Percentiles rank a stretch among this genome's conserved stretches.
Evolutionary conservation across 2,329 filamentous ascomycete genomes (phyloP).

Genomic region (Decorospora gaudefroyi): DNA sequence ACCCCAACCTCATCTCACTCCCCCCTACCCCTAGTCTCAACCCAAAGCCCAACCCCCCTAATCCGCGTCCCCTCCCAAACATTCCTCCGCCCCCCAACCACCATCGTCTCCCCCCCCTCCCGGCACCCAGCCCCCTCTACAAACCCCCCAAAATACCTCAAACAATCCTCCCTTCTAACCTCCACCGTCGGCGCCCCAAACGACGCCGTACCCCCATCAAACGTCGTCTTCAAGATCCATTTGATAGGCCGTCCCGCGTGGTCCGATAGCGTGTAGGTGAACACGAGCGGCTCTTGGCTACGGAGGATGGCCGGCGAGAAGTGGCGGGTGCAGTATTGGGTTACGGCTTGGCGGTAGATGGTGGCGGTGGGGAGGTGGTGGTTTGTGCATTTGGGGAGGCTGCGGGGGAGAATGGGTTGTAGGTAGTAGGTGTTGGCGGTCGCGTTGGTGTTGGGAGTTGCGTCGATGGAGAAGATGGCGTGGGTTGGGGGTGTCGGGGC

Average conservation of each 20-base stretch:
- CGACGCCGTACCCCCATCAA: not conserved
- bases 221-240: not conserved
- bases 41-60: not conserved
- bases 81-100: not conserved
- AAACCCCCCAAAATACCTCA: not conserved
- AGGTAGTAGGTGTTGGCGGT: not conserved
- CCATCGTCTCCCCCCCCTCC: not conserved
- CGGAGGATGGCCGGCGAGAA: not conserved
- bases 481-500: not conserved
- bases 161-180: not conserved
- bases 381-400: not conserved
- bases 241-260: not conserved
- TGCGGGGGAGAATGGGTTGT: not conserved
- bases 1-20: not conserved
- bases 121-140: not conserved
- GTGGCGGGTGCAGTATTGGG: conserved; percentile 1
- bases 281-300: not conserved
- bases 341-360: not conserved
- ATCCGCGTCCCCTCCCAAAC: not conserved
- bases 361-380: not conserved
- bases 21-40: conserved; percentile 1
- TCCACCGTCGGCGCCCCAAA: not conserved
- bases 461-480: not conserved
- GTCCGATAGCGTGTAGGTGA: not conserved
- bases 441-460: not conserved